Base-by-base conservation (phyloP, 495 filamentous ascomycete genomes). In the Penicillium bovifimosum region DNA sequence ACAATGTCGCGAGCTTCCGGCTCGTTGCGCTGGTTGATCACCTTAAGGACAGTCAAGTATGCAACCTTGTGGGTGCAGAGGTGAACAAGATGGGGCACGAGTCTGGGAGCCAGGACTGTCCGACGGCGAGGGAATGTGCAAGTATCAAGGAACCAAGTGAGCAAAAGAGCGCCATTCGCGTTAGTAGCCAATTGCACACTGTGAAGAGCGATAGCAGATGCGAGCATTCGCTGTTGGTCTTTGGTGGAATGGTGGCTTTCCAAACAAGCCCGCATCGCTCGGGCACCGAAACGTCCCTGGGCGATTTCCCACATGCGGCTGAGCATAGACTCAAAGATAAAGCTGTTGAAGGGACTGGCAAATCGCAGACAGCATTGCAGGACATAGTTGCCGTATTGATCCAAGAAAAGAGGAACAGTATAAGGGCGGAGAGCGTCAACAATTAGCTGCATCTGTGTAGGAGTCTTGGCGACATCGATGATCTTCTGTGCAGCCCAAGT, bases 401-500 rank as follows among this genome's bases (percentile, higher is more conserved):
- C 93, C 11, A 96, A 79, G 78, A 98, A 97, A 17, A 96, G 74
- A 3, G 91, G 86, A 20, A 96, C 80, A 5, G 86, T 87, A 71
- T 95, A 96, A 1, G 88, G 84, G 8, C 86, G 83, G 27, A 98
- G 76, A 54, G 86, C 79, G 53, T 95, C 81, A 27, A 95, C 86
- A 58, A 96, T 90, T 66, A 89, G 77, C 31, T 78, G 71, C 83
- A 91, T 92, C 73, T 97, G 90, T 45, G 78, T 77, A 5, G 87
- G 86, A 2, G 86, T 88, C 67, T 91, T 86, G 56, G 89, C 88
- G 16, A 96, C 90, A 68, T 98, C 93, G 56, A 97, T 96, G 59
- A 98, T 97, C 80, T 97, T 98, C 70, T 98, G 93, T 0, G 91
- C 93, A 50, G 93, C 93, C 93, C 93, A 98, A 5, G 93, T 98